Conservation (phyloP, 495 filamentous ascomycete genomes). For the Penicillium daleae region DNA sequence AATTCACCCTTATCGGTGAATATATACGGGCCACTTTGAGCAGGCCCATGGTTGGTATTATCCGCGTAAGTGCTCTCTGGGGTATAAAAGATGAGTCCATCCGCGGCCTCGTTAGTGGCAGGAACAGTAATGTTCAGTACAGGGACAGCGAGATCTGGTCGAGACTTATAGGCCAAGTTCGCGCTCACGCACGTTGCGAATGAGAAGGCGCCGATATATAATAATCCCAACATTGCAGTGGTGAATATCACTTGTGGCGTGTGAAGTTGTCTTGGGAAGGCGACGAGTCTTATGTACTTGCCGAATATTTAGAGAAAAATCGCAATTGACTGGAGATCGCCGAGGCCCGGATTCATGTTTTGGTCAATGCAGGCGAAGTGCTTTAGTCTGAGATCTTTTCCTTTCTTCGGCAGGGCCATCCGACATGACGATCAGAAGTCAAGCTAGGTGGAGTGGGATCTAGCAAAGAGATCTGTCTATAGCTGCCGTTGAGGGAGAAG, state of each 20-base stretch:
- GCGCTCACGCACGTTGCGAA: constrained; percentile 3
- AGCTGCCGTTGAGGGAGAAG: no score
- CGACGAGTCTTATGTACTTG: background rate
- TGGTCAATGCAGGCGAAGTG: background rate
- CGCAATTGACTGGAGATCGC: background rate
- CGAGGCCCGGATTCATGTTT: background rate
- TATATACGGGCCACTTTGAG: constrained; percentile 53
- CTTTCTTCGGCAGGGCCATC: background rate
- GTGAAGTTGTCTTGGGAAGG: background rate
- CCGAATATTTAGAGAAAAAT: background rate
- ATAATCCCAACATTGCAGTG: background rate
- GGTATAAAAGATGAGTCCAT: constrained; percentile 53
- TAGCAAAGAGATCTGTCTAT: no score
- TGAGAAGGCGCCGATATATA: background rate
- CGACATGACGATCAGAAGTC: background rate
- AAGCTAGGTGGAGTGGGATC: background rate
- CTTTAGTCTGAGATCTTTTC: background rate
- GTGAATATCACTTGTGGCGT: background rate
- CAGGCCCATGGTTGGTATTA: constrained; percentile 46
- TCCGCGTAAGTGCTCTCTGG: constrained; percentile 50
- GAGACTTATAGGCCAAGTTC: constrained; percentile 39
- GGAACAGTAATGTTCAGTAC: constrained; percentile 54
- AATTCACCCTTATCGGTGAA: constrained; percentile 49
- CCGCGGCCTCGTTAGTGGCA: constrained; percentile 41
- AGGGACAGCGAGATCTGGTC: constrained; percentile 51